phyloP scores from a whole-genome alignment of 768 basidiomycete species.

The Xerocomellus chrysenteron region DNA sequence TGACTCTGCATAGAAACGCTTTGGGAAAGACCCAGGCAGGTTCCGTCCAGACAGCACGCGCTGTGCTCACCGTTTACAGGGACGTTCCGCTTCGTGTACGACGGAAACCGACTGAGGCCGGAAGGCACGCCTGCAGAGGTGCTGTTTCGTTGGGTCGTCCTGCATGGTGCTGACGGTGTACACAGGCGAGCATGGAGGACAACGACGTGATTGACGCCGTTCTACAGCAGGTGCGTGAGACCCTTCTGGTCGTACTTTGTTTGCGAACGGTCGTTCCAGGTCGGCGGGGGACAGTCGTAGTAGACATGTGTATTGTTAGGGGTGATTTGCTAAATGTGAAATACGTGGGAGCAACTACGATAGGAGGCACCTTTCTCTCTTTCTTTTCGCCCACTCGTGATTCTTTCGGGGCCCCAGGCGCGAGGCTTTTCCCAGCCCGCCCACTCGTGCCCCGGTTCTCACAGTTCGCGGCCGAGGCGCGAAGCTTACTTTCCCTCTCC shows the following conservation, averaged over 20 bases:
- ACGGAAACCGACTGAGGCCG: slow-evolving; percentile 47
- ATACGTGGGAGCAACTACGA: slow-evolving; percentile 5
- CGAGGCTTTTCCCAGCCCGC: no score
- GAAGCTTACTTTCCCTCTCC: no score
- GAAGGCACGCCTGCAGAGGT: slow-evolving; percentile 58
- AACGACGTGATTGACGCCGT: slow-evolving; percentile 62
- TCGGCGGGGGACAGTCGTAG: slow-evolving; percentile 8
- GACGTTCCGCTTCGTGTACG: slow-evolving; percentile 61
- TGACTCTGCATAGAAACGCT: slow-evolving; percentile 46
- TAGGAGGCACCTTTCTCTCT: no score
- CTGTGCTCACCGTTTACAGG: slow-evolving; percentile 35
- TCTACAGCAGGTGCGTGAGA: slow-evolving; percentile 49
- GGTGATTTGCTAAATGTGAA: neutral
- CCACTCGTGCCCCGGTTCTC: no score
- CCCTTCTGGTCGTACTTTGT: neutral
- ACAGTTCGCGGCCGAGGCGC: no score
- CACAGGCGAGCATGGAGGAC: slow-evolving; percentile 58
- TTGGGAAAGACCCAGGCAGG: slow-evolving; percentile 55
- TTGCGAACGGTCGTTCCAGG: slow-evolving; percentile 7
- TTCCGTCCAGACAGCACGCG: neutral
- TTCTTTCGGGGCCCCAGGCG: no score
- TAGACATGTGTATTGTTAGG: neutral
- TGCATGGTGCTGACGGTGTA: neutral
- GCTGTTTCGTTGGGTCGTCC: slow-evolving; percentile 17
- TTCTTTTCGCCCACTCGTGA: no score